A percentile compares a stretch with the other conserved stretches of the same genome.
phyloP scores from a whole-genome alignment of 148 eudicot genomes.

The Rhododendron ferrugineum region DNA sequence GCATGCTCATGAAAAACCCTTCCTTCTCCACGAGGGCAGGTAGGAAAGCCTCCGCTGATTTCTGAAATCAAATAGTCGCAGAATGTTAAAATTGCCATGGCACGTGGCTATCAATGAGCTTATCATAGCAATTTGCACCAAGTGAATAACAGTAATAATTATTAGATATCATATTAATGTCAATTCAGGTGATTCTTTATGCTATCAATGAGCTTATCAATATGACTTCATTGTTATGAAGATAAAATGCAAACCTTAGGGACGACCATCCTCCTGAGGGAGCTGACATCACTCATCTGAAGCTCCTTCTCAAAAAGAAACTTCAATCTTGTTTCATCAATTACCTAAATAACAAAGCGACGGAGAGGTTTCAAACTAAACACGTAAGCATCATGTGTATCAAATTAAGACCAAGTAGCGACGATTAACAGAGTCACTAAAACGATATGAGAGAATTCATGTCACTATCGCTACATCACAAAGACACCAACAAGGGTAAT shows the following conservation, averaged over 20 bases:
- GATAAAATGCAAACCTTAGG: conserved; percentile 57
- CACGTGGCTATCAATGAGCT: not conserved
- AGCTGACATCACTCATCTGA: conserved; percentile 69
- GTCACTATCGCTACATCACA: not conserved
- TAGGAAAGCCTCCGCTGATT: conserved; percentile 68
- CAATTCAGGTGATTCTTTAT: not conserved
- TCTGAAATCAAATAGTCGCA: conserved; percentile 32
- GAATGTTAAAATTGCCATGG: not conserved
- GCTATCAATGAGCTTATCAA: not conserved
- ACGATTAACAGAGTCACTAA: not conserved
- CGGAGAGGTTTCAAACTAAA: not conserved
- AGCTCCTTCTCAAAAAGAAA: conserved; percentile 77
- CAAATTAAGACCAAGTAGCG: not conserved
- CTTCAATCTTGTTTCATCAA: conserved; percentile 46
- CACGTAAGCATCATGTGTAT: not conserved
- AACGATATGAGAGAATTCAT: not conserved
- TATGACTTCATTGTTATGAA: not conserved
- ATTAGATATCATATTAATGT: too few species aligned
- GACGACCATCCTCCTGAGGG: conserved; percentile 66
- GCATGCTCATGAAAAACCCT: conserved; percentile 60
- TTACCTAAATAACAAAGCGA: conserved; percentile 30
- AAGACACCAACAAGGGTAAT: not conserved
- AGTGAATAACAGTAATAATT: not conserved
- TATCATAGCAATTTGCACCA: not conserved
- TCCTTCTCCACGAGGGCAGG: conserved; percentile 62